Conservation (phyloP, 805 yeast species). For the Kodamaea leandrae region DNA sequence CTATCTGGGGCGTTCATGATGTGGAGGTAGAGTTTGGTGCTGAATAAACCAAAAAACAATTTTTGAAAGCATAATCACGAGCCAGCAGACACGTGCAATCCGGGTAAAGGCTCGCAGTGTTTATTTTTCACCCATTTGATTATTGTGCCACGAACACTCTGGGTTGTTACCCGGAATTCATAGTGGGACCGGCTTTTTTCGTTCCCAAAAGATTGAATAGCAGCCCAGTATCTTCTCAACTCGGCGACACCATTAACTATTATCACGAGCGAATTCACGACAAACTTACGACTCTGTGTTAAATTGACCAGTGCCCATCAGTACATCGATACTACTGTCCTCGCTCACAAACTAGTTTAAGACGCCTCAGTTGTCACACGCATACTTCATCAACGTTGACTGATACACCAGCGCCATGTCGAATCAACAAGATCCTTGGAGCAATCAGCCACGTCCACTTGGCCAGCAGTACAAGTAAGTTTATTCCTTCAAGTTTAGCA, state of each 20-base stretch:
- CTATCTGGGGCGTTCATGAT: constrained; percentile 98
- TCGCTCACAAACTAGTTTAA: not conserved
- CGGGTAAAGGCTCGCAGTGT: constrained; percentile 2
- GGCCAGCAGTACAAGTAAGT: constrained; percentile 41
- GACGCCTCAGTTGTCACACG: not conserved
- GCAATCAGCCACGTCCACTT: constrained; percentile 40
- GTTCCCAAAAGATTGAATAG: constrained; percentile 3
- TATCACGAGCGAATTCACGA: not conserved
- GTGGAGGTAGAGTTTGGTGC: not conserved
- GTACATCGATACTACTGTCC: no score
- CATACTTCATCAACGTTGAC: not conserved
- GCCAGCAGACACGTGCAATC: not conserved
- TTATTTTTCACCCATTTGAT: constrained; percentile 1
- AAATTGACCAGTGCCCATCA: not conserved
- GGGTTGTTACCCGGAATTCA: constrained; percentile 1
- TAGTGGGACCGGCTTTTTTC: constrained; percentile 1
- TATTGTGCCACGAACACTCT: not conserved
- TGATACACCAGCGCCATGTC: constrained; percentile 24
- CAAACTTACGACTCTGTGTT: not conserved
- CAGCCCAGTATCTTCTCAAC: not conserved
- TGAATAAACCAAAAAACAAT: not conserved
- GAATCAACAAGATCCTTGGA: constrained; percentile 43
- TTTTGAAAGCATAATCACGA: not conserved
- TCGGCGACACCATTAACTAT: not conserved
- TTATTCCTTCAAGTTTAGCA: not conserved